These are phyloP conservation scores for Metschnikowia drakensbergensis DNA, from an alignment of 805 yeast species.

Conservation along the genomic window DNA sequence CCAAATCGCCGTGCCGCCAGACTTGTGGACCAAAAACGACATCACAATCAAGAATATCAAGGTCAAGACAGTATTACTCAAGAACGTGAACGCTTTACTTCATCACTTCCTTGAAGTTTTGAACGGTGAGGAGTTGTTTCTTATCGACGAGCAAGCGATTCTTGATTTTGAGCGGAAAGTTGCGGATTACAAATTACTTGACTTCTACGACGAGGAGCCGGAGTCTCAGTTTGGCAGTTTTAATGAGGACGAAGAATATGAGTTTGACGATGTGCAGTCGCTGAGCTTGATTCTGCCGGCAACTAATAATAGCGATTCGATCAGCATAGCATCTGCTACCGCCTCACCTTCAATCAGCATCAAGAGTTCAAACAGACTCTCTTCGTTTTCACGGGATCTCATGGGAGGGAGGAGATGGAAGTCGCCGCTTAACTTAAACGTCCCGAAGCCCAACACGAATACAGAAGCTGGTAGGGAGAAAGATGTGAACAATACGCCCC, in stretches of 20 bases:
- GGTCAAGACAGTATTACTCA: constrained; percentile 30
- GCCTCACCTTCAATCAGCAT: constrained; percentile 2
- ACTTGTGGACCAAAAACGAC: constrained; percentile 35
- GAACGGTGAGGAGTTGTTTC: constrained; percentile 17
- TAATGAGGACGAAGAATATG: constrained; percentile 12
- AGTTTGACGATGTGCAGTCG: constrained; percentile 8
- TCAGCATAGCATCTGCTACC: constrained; percentile 2
- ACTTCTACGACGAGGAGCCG: constrained; percentile 3
- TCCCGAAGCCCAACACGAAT: not conserved
- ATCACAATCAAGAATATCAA: constrained; percentile 28
- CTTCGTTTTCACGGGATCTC: constrained; percentile 13
- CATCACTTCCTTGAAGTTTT: constrained; percentile 6
- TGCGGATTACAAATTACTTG: constrained; percentile 30
- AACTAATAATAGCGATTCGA: constrained; percentile 1
- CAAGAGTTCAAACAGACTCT: constrained; percentile 6
- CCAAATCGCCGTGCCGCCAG: constrained; percentile 32
- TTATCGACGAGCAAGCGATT: constrained; percentile 26
- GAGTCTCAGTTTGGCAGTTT: constrained; percentile 4
- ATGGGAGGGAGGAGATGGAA: constrained; percentile 11
- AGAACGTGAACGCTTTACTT: constrained; percentile 32
- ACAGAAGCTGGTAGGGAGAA: not conserved
- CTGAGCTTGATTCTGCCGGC: not conserved
- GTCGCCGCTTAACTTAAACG: constrained; percentile 11
- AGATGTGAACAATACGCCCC: not conserved
- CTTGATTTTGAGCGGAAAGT: constrained; percentile 30